These are phyloP conservation scores for Solanum paucissectum DNA, from an alignment of 257 asterid genomes.

Conservation along the genomic window DNA sequence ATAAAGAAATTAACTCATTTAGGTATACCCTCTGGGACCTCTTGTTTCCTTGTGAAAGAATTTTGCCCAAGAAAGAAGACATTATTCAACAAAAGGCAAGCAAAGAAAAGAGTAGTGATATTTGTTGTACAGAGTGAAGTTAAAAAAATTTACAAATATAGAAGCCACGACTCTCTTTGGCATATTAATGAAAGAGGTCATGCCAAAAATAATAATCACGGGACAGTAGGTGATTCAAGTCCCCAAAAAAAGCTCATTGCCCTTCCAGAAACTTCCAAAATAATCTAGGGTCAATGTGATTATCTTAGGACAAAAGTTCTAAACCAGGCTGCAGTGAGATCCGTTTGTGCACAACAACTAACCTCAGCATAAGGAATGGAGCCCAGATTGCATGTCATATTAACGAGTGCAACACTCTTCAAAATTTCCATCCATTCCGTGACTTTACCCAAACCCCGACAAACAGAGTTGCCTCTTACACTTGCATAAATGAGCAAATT, in stretches of 20 bases:
- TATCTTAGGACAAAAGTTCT: background rate
- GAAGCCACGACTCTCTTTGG: background rate
- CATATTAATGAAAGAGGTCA: background rate
- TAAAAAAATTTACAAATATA: background rate
- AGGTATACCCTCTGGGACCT: background rate
- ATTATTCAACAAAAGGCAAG: background rate
- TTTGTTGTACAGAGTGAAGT: background rate
- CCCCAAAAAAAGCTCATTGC: background rate
- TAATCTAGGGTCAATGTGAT: background rate
- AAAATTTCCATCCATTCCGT: background rate
- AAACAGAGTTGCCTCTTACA: background rate
- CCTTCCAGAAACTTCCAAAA: background rate
- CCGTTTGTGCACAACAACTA: background rate
- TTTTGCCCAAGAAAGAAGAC: background rate
- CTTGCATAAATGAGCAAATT: background rate
- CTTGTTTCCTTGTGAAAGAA: background rate
- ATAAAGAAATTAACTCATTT: background rate
- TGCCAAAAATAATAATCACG: background rate
- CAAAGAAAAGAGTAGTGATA: background rate
- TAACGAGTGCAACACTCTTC: background rate
- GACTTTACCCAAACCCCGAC: background rate
- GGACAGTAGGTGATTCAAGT: background rate
- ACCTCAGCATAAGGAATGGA: background rate
- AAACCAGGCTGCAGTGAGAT: background rate
- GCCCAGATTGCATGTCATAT: background rate